A percentile compares a stretch with the other conserved stretches of the same genome.
These are phyloP conservation scores for Baudoinia panamericana DNA, from an alignment of 495 filamentous ascomycete genomes.

Conservation along the genomic window DNA sequence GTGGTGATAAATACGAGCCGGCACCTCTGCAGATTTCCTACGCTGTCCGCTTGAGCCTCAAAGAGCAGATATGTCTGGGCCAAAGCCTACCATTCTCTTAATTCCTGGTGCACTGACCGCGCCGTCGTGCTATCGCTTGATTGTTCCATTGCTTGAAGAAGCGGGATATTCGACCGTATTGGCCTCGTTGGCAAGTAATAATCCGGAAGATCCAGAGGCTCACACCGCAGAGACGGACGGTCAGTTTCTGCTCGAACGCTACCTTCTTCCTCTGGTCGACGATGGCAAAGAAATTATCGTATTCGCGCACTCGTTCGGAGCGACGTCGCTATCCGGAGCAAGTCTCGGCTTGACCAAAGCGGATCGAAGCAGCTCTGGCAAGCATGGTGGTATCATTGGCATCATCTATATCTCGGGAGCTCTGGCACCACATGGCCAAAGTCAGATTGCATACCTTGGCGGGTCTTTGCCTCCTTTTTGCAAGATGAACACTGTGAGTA, in stretches of 20 bases:
- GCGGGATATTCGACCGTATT: not conserved
- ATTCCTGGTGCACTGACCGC: not conserved
- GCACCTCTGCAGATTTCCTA: no score
- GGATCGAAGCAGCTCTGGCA: no score
- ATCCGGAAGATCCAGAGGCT: not conserved
- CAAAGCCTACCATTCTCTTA: not conserved
- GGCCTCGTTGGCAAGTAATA: not conserved
- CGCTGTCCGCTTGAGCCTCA: no score
- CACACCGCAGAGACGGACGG: not conserved
- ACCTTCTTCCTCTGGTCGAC: constrained; percentile 1
- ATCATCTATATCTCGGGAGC: no score
- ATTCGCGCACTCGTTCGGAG: constrained; percentile 2
- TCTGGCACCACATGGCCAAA: no score
- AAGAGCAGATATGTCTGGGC: no score
- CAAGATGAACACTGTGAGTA: no score
- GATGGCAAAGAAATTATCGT: not conserved
- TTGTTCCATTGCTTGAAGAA: not conserved
- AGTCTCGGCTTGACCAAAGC: not conserved
- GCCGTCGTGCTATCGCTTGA: not conserved
- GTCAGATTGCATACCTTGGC: no score
- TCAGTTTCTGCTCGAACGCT: not conserved
- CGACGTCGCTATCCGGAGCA: not conserved
- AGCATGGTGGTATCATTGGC: no score
- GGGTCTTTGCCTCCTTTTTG: no score
- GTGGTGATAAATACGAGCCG: no score